Conservation (phyloP, 768 basidiomycete genomes). For the Psilocybe cyanescens region DNA sequence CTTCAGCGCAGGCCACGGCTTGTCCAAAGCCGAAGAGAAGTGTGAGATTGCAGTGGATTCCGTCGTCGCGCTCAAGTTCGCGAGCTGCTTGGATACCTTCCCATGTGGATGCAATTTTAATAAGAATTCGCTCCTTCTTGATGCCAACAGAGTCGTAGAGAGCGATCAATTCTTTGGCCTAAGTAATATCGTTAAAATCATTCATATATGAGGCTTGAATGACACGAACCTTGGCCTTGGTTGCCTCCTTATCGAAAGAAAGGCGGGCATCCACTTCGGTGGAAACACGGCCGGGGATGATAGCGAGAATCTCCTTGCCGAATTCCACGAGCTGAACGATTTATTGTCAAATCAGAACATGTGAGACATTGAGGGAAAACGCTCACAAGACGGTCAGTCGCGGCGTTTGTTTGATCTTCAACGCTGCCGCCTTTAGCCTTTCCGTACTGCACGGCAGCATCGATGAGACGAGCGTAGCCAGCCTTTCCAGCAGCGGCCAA, state of each 20-base stretch:
- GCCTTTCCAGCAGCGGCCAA: slow-evolving; percentile 92
- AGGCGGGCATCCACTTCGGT: slow-evolving; percentile 98
- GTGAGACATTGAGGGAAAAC: background rate
- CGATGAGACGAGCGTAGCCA: slow-evolving; percentile 81
- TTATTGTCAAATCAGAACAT: background rate
- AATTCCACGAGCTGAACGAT: slow-evolving; percentile 87
- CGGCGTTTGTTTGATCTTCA: slow-evolving; percentile 76
- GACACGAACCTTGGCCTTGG: slow-evolving; percentile 76
- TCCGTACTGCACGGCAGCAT: slow-evolving; percentile 71
- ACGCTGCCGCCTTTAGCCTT: slow-evolving; percentile 82
- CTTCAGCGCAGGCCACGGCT: slow-evolving; percentile 99
- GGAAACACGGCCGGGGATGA: slow-evolving; percentile 98
- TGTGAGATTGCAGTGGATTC: slow-evolving; percentile 98
- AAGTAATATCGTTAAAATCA: background rate
- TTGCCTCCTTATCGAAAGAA: slow-evolving; percentile 93
- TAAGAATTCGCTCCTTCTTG: slow-evolving; percentile 91
- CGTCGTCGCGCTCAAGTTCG: slow-evolving; percentile 89
- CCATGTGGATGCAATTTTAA: slow-evolving; percentile 99
- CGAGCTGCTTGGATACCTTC: slow-evolving; percentile 99
- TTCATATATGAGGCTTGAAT: slow-evolving; percentile 8
- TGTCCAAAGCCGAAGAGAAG: slow-evolving; percentile 98
- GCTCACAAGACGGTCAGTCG: slow-evolving; percentile 87
- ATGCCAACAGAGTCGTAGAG: slow-evolving; percentile 96
- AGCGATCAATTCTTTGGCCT: slow-evolving; percentile 87
- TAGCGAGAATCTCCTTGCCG: slow-evolving; percentile 91